Evolutionary conservation across 805 yeast genomes (phyloP).

Genomic region (Clavispora fructus): DNA sequence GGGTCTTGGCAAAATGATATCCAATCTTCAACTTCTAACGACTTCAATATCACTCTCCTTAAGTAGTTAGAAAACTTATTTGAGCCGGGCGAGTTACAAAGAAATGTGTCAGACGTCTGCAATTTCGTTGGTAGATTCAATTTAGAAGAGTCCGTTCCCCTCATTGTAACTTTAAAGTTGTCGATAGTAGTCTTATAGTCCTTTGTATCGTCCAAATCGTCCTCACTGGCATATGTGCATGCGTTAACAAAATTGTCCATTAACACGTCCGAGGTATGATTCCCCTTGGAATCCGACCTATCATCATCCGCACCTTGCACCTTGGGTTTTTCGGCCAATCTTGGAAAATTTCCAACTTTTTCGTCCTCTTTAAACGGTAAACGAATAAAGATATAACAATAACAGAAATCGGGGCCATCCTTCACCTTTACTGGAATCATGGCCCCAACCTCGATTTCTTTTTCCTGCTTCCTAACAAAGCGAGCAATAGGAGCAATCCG

Average conservation of each 20-base stretch:
- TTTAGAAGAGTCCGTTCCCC: constrained; percentile 12
- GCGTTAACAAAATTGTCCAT: constrained; percentile 31
- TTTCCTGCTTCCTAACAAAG: constrained; percentile 46
- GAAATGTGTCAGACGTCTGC: constrained; percentile 13
- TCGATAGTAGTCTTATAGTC: constrained; percentile 2
- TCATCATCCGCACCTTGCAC: background rate
- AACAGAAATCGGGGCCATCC: constrained; percentile 11
- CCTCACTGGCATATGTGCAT: constrained; percentile 20
- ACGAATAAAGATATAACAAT: constrained; percentile 46
- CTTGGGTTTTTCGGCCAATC: constrained; percentile 10
- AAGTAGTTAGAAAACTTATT: constrained; percentile 19
- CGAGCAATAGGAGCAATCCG: constrained; percentile 56
- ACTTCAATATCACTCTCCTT: constrained; percentile 5
- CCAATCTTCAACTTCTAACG: constrained; percentile 7
- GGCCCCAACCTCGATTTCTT: constrained; percentile 48
- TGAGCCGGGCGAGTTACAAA: constrained; percentile 27
- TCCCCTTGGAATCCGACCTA: background rate
- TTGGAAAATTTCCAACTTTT: constrained; percentile 49
- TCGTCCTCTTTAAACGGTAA: constrained; percentile 77
- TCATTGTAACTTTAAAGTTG: constrained; percentile 15
- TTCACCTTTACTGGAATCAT: constrained; percentile 41
- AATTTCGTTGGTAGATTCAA: constrained; percentile 10
- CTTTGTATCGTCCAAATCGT: background rate
- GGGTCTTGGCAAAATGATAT: constrained; percentile 6
- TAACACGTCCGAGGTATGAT: constrained; percentile 10